Evolutionary conservation across 2,329 filamentous ascomycete genomes (phyloP).

Genomic region (Xylariaceae sp.): DNA sequence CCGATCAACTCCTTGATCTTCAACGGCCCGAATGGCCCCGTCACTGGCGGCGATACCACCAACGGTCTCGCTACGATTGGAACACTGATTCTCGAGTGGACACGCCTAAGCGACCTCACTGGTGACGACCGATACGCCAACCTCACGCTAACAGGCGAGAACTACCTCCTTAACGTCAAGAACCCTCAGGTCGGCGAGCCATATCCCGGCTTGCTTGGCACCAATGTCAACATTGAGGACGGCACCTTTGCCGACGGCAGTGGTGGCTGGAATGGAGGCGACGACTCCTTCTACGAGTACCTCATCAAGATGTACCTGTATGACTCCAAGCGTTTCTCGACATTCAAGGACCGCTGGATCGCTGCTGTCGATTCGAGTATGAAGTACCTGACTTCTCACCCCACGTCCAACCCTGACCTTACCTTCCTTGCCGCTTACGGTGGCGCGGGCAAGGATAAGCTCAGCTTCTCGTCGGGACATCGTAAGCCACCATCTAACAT

Average conservation of each 20-base stretch:
- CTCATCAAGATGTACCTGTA: constrained; percentile 89
- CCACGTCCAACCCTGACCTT: constrained; percentile 59
- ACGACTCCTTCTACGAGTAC: constrained; percentile 83
- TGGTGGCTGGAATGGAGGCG: constrained; percentile 73
- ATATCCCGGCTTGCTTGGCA: constrained; percentile 72
- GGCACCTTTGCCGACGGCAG: constrained; percentile 61
- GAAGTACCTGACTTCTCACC: constrained; percentile 63
- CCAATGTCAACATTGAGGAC: constrained; percentile 56
- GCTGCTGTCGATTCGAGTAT: constrained; percentile 72
- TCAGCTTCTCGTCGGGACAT: constrained; percentile 45
- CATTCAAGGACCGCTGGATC: constrained; percentile 71
- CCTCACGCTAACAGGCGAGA: constrained; percentile 62
- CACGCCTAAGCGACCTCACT: constrained; percentile 69
- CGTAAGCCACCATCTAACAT: constrained; percentile 33
- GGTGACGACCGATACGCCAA: constrained; percentile 60
- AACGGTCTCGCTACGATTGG: constrained; percentile 75
- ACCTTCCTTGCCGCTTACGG: constrained; percentile 63
- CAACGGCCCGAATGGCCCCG: constrained; percentile 22
- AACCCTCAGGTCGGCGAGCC: constrained; percentile 57
- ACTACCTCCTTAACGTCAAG: constrained; percentile 62
- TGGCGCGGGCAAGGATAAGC: constrained; percentile 34
- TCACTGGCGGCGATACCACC: constrained; percentile 33
- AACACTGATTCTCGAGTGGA: constrained; percentile 80
- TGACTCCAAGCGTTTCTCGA: constrained; percentile 56
- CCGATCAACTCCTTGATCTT: constrained; percentile 63